Evolutionary conservation across 257 asterid species (phyloP).

Genomic region (Cinchona pubescens): DNA sequence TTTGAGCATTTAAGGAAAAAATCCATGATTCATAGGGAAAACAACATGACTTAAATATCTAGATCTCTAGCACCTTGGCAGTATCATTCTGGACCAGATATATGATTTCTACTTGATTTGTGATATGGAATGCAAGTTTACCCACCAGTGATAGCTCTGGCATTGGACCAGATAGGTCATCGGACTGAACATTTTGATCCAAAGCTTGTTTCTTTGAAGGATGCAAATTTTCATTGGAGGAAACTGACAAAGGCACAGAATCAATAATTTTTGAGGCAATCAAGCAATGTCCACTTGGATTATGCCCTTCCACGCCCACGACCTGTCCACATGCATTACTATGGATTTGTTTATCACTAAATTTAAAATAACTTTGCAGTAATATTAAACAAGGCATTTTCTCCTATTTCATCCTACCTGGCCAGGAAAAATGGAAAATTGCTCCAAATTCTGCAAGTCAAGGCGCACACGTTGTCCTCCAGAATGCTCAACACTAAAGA

Average conservation of each 20-base stretch:
- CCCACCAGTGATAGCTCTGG: conserved; percentile 75
- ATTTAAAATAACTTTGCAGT: neutral
- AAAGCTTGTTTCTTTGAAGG: conserved; percentile 64
- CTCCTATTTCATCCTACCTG: conserved; percentile 47
- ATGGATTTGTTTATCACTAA: conserved; percentile 16
- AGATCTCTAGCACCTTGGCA: neutral
- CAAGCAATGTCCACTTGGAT: conserved; percentile 97
- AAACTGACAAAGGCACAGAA: conserved; percentile 48
- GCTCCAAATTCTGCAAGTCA: conserved; percentile 79
- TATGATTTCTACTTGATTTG: neutral
- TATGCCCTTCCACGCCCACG: conserved; percentile 89
- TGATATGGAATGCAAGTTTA: conserved; percentile 23
- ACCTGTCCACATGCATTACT: conserved; percentile 46
- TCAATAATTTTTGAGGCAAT: conserved; percentile 81
- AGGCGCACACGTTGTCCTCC: conserved; percentile 98
- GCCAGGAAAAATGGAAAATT: conserved; percentile 92
- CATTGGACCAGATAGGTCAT: conserved; percentile 35
- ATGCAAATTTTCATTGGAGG: conserved; percentile 45
- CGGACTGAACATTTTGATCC: conserved; percentile 43
- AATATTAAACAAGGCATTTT: neutral
- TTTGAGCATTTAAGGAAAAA: neutral
- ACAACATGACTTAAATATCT: neutral
- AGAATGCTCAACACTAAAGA: conserved; percentile 81
- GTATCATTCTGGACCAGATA: neutral
- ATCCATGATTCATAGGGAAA: neutral